A percentile compares a stretch with the other conserved stretches of the same genome.
Evolutionary conservation across 805 yeast genomes (phyloP).

Genomic region (Candida anglica): DNA sequence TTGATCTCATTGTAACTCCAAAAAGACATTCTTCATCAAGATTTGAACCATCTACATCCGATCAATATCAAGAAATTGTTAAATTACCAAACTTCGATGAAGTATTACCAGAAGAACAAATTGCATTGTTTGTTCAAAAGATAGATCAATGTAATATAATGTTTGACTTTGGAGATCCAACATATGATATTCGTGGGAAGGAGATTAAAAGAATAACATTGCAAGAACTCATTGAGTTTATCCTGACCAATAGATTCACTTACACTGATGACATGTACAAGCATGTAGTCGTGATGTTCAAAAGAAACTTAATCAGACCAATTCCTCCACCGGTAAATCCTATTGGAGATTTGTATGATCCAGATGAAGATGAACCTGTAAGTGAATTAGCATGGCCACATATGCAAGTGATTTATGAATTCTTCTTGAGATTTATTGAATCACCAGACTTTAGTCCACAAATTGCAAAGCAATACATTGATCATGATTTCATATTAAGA

Average conservation of each 20-base stretch:
- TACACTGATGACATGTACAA: constrained; percentile 89
- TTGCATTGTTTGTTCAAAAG: constrained; percentile 77
- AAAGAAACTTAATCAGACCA: constrained; percentile 84
- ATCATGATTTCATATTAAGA: constrained; percentile 79
- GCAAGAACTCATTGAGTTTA: constrained; percentile 85
- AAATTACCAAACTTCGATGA: constrained; percentile 86
- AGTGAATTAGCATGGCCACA: constrained; percentile 98
- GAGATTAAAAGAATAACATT: constrained; percentile 85
- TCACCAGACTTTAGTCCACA: constrained; percentile 93
- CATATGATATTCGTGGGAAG: constrained; percentile 87
- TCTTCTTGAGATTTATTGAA: constrained; percentile 87
- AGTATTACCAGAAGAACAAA: constrained; percentile 73
- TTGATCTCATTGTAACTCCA: constrained; percentile 76
- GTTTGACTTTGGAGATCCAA: constrained; percentile 92
- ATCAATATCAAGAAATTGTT: constrained; percentile 45
- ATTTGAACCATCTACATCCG: constrained; percentile 66
- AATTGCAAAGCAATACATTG: constrained; percentile 88
- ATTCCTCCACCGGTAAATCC: constrained; percentile 99
- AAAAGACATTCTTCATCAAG: constrained; percentile 90
- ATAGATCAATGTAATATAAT: constrained; percentile 92
- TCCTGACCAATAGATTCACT: constrained; percentile 74
- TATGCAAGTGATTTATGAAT: constrained; percentile 95
- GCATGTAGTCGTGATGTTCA: constrained; percentile 87
- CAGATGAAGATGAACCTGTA: constrained; percentile 98
- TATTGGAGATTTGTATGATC: constrained; percentile 92